Base-by-base conservation (phyloP, 139 green algal species). In the Penium margaritaceum region DNA sequence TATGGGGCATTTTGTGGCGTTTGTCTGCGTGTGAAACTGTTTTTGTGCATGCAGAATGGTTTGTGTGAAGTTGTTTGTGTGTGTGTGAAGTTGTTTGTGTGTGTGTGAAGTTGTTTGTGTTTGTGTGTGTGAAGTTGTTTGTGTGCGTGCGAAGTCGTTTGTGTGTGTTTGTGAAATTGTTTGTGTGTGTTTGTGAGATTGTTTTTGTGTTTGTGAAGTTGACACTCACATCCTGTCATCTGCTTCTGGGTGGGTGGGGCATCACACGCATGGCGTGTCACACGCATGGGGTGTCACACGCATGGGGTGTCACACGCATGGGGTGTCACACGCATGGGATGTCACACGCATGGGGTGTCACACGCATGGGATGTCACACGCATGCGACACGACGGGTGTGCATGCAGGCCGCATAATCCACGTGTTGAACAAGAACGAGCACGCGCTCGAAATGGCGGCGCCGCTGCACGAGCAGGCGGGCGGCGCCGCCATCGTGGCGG, bases 361-460 rank as follows among this genome's bases (percentile, higher is more conserved):
- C n/a, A n/a, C n/a, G n/a, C n/a, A n/a, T n/a, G n/a, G n/a, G n/a
- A n/a, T n/a, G n/a, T n/a, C n/a, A n/a, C n/a, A n/a, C n/a, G n/a
- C n/a, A n/a, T n/a, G n/a, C n/a, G n/a, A n/a, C n/a, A n/a, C n/a
- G n/a, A n/a, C n/a, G n/a, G n/a, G n/a, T n/a, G n/a, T n/a, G n/a
- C n/a, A 17, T 73, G 27, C 62, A 74, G 70, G 70, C 33, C 5
- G 34, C 6, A n/a, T 72, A 14, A 78, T 78, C 4, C 70, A 78
- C 63, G 36, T 76, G n/a, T 36, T 78, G 7, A 78, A 78, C 39
- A 78, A 78, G 63, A 78, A 78, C 62, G 70, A 78, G 38, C 70
- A 78, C 63, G 70, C 70, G 53, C 29, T 76, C 6, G 55, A 76
- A n/a, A 19, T 76, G 68, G n/a, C n/a, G n/a, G n/a, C n/a, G n/a